Percentiles rank a stretch among this genome's conserved stretches.
These are phyloP conservation scores for Penicillium soppii DNA, from an alignment of 495 filamentous ascomycete genomes.

Conservation along the genomic window DNA sequence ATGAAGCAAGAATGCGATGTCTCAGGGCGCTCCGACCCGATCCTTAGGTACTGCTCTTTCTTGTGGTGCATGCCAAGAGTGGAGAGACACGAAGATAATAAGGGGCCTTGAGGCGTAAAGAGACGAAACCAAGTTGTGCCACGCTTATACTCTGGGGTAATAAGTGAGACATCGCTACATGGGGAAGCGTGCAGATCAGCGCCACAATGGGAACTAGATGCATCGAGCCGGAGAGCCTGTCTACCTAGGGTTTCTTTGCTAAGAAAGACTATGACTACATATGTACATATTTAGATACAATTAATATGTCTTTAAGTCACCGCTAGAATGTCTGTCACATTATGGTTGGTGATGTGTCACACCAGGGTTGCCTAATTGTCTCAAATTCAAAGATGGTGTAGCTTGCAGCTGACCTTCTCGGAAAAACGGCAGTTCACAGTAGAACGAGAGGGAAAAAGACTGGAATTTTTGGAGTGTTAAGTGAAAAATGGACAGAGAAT, in stretches of 20 bases:
- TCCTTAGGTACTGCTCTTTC: neutral
- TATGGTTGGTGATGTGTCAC: slow-evolving; percentile 4
- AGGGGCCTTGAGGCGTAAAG: neutral
- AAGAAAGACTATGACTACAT: neutral
- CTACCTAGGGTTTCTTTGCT: too few species aligned
- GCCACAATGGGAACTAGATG: neutral
- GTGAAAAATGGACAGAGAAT: too few species aligned
- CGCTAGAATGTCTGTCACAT: neutral
- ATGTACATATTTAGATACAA: neutral
- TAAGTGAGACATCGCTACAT: slow-evolving; percentile 34
- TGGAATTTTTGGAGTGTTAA: too few species aligned
- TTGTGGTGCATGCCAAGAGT: slow-evolving; percentile 5
- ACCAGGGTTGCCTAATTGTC: neutral
- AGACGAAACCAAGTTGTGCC: neutral
- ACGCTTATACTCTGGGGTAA: slow-evolving; percentile 10
- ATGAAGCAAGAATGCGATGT: slow-evolving; percentile 8
- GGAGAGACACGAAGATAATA: neutral
- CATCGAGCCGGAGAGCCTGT: too few species aligned
- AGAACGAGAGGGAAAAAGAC: too few species aligned
- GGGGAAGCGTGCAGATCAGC: slow-evolving; percentile 9
- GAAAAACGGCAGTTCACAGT: neutral
- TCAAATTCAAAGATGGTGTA: neutral
- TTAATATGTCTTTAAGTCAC: neutral
- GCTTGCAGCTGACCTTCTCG: neutral
- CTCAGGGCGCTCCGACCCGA: slow-evolving; percentile 9